These are phyloP conservation scores for Leishmania amazonensis DNA, from an alignment of 208 protist genomes.

Conservation along the genomic window DNA sequence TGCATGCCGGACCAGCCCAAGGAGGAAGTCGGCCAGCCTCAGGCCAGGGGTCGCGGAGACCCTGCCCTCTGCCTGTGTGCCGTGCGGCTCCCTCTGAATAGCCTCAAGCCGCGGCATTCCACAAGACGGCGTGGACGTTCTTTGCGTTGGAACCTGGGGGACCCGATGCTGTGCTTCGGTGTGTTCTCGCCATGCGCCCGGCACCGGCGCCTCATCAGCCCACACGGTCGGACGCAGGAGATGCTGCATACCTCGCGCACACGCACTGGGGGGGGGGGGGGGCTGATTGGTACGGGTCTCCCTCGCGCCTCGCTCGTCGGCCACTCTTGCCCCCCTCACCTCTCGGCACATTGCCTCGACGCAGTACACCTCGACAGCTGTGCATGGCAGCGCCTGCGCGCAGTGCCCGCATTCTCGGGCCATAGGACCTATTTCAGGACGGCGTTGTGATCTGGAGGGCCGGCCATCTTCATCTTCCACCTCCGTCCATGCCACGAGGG, in stretches of 20 bases:
- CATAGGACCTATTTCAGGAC: not conserved
- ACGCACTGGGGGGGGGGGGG: not conserved
- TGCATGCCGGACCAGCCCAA: not conserved
- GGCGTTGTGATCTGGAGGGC: not conserved
- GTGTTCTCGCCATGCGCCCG: not conserved
- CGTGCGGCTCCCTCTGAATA: not conserved
- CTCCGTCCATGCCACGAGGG: not conserved
- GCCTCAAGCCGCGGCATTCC: not conserved
- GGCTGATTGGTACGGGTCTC: not conserved
- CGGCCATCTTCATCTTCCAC: not conserved
- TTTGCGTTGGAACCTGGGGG: not conserved
- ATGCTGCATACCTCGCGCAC: not conserved
- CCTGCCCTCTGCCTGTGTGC: not conserved
- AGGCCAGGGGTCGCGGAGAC: constrained; percentile 5
- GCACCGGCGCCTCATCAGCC: not conserved
- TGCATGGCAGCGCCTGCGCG: not conserved
- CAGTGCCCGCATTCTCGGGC: not conserved
- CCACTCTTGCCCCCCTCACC: not conserved
- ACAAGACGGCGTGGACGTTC: not conserved
- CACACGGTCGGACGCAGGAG: not conserved
- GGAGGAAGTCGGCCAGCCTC: constrained; percentile 1
- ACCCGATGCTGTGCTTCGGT: not conserved
- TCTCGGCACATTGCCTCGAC: not conserved
- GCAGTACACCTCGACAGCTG: not conserved
- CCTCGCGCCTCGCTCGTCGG: not conserved